These are phyloP conservation scores for Scleromitrula shiraiana DNA, from an alignment of 2,329 filamentous ascomycete species.

Conservation along the genomic window DNA sequence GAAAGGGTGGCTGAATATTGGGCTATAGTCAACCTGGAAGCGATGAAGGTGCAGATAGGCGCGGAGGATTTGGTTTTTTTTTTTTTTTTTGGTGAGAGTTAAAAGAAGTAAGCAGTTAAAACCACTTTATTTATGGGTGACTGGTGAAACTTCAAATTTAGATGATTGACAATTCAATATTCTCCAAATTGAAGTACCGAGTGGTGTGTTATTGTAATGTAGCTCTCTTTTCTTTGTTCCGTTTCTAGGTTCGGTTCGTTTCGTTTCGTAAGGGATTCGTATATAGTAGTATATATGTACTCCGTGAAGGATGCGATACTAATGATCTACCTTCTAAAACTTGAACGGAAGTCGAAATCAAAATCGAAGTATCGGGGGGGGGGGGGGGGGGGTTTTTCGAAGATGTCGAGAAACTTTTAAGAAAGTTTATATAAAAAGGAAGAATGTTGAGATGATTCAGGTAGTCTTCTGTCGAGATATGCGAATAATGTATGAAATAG, in stretches of 20 bases:
- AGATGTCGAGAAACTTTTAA: background rate
- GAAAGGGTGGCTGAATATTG: constrained; percentile 6
- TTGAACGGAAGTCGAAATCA: too few relatives aligned
- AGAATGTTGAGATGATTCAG: too few relatives aligned
- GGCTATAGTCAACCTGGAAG: background rate
- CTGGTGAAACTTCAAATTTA: background rate
- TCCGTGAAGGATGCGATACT: background rate
- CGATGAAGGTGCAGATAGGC: constrained; percentile 9
- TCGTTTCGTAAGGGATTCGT: background rate
- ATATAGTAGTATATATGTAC: background rate
- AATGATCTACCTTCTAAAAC: constrained; percentile 1
- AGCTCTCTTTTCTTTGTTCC: background rate
- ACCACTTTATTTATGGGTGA: constrained; percentile 1
- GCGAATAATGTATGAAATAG: background rate
- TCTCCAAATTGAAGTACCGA: background rate
- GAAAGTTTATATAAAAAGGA: constrained; percentile 1
- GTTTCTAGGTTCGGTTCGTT: background rate
- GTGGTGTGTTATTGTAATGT: background rate
- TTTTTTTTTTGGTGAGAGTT: background rate
- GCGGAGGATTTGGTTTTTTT: constrained; percentile 6
- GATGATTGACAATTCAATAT: constrained; percentile 1
- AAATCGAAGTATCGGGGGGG: background rate
- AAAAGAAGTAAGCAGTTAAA: background rate
- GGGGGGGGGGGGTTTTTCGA: background rate
- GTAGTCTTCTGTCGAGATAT: background rate